These are phyloP conservation scores for Aspergillus vadensis DNA, from an alignment of 2,329 filamentous ascomycete genomes.

Conservation along the genomic window DNA sequence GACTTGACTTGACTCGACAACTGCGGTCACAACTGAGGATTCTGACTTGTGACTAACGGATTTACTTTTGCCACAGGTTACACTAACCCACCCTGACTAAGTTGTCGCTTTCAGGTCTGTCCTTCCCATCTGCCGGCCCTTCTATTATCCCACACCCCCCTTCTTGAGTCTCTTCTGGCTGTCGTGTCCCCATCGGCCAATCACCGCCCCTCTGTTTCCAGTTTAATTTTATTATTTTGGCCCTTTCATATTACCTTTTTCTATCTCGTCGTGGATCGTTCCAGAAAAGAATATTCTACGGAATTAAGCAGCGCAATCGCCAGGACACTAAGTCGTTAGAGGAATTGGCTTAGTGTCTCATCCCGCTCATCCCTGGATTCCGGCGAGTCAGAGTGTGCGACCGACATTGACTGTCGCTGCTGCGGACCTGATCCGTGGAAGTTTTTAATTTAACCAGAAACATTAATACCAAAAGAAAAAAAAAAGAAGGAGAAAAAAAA, in stretches of 20 bases:
- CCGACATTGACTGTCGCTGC: conserved; percentile 5
- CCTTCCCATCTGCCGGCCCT: not conserved
- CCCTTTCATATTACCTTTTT: conserved; percentile 3
- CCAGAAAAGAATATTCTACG: conserved; percentile 9
- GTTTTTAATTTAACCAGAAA: conserved; percentile 2
- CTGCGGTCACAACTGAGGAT: not conserved
- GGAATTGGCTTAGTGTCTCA: conserved; percentile 8
- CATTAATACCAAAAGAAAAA: not conserved
- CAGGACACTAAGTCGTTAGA: conserved; percentile 11
- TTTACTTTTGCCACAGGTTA: not conserved
- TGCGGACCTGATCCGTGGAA: conserved; percentile 8
- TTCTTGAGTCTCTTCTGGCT: not conserved
- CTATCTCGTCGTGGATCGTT: conserved; percentile 14
- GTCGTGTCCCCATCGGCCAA: conserved; percentile 10
- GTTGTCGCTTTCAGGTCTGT: not conserved
- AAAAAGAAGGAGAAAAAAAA: too few species aligned
- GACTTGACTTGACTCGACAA: not conserved
- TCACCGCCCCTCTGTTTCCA: conserved; percentile 7
- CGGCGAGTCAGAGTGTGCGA: conserved; percentile 15
- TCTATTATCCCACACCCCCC: not conserved
- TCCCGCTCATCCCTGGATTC: conserved; percentile 17
- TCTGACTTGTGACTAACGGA: conserved; percentile 9
- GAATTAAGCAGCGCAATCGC: conserved; percentile 4
- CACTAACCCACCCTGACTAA: not conserved
- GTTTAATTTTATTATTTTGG: conserved; percentile 12